phyloP scores from a whole-genome alignment of 208 protist genomes.

The Trichomonas tenax region DNA sequence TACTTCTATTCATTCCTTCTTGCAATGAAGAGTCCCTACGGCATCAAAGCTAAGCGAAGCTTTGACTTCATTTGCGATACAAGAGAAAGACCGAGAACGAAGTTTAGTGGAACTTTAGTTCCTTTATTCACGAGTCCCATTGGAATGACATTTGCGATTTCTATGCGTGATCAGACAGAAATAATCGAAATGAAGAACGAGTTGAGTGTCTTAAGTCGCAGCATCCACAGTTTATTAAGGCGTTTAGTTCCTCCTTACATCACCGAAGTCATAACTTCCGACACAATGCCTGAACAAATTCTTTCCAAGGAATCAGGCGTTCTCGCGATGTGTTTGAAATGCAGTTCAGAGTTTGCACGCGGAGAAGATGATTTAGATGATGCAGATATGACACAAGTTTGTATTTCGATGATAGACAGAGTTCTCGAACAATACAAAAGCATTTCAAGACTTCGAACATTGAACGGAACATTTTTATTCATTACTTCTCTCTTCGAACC shows the following conservation, averaged over 20 bases:
- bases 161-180: not conserved
- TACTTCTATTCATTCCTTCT: not conserved
- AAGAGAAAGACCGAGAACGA: not conserved
- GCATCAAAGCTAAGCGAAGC: not conserved
- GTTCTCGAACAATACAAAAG: not conserved
- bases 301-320: not conserved
- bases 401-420: not conserved
- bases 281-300: not conserved
- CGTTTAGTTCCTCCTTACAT: not conserved
- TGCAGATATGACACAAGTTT: not conserved
- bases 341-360: not conserved
- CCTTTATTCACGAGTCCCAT: not conserved
- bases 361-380: not conserved
- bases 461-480: not conserved
- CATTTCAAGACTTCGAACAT: not conserved
- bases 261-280: not conserved
- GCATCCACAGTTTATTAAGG: not conserved
- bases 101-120: not conserved
- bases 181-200: not conserved
- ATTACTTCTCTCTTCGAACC: not conserved
- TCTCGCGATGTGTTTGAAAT: not conserved
- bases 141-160: not conserved
- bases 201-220: not conserved
- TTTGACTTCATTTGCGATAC: not conserved
- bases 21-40: not conserved